Conservation (phyloP, 495 filamentous ascomycete genomes). For the Aspergillus sparsus region DNA sequence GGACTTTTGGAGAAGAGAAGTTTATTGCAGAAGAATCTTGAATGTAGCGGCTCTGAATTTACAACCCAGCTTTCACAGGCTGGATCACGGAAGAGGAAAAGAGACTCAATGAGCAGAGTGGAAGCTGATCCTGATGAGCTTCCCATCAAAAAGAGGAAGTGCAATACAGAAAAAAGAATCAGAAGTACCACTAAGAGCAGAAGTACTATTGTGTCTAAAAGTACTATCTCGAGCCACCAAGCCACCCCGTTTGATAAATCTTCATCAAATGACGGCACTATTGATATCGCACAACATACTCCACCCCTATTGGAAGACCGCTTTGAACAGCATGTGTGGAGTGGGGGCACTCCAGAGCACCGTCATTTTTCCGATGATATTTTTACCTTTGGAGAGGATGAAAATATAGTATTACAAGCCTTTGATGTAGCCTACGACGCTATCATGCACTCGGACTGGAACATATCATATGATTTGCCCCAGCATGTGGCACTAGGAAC, state of each 20-base stretch:
- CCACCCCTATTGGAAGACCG: not conserved
- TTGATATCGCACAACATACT: not conserved
- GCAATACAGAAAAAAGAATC: not conserved
- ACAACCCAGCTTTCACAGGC: not conserved
- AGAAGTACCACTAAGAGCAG: not conserved
- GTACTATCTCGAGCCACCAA: not conserved
- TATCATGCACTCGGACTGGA: conserved; percentile 15
- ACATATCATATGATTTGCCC: not conserved
- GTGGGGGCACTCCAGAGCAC: not conserved
- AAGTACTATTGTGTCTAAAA: not conserved
- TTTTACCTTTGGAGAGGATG: not conserved
- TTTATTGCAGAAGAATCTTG: conserved; percentile 15
- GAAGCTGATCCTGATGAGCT: not conserved
- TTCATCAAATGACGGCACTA: not conserved
- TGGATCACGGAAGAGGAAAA: conserved; percentile 10
- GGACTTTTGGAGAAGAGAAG: conserved; percentile 24
- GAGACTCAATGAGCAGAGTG: not conserved
- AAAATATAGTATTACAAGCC: not conserved
- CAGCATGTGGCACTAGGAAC: not conserved
- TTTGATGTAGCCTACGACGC: conserved; percentile 19
- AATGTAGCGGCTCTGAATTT: not conserved
- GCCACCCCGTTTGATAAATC: not conserved
- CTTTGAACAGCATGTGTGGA: not conserved
- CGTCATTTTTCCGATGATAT: no score
- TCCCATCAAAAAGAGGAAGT: not conserved